Conservation (phyloP, 139 green algal species). For the Chlorella sp. region DNA sequence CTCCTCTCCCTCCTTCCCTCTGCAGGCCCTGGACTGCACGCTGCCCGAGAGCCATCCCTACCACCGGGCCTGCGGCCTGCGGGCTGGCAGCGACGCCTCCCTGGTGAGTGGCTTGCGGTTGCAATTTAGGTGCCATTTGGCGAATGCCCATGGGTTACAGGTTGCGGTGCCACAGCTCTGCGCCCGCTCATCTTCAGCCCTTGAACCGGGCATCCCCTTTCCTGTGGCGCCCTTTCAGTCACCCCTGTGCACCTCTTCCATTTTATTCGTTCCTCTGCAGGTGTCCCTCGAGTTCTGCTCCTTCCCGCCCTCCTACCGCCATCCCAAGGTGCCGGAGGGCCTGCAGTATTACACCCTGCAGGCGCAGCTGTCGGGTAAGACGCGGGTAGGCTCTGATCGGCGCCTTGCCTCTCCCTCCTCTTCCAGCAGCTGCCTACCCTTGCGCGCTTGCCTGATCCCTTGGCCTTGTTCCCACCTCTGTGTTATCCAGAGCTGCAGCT, state of each 20-base stretch:
- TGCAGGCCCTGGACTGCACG: conserved; percentile 53
- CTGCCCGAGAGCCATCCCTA: conserved; percentile 67
- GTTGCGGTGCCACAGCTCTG: background rate
- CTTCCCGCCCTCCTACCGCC: conserved; percentile 44
- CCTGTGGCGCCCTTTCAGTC: too few relatives aligned
- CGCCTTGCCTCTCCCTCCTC: too few relatives aligned
- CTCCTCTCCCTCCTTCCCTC: background rate
- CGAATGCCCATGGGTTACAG: too few relatives aligned
- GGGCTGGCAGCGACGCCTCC: conserved; percentile 54
- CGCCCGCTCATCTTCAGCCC: background rate
- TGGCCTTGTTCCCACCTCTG: background rate
- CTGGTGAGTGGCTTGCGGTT: conserved; percentile 59
- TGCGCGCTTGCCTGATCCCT: too few relatives aligned
- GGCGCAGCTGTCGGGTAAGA: conserved; percentile 66
- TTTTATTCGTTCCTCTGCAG: background rate
- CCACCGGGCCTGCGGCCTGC: conserved; percentile 53
- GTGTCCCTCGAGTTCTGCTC: conserved; percentile 59
- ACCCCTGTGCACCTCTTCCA: too few relatives aligned
- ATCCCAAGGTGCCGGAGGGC: conserved; percentile 64
- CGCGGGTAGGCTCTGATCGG: too few relatives aligned
- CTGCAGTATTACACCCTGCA: conserved; percentile 67
- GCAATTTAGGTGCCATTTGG: too few relatives aligned
- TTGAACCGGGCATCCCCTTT: too few relatives aligned
- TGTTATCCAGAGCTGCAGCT: background rate
- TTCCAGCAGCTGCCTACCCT: too few relatives aligned